phyloP scores from a whole-genome alignment of 176 grass and related monocot species.

The Hsuehochloa calcarea region DNA sequence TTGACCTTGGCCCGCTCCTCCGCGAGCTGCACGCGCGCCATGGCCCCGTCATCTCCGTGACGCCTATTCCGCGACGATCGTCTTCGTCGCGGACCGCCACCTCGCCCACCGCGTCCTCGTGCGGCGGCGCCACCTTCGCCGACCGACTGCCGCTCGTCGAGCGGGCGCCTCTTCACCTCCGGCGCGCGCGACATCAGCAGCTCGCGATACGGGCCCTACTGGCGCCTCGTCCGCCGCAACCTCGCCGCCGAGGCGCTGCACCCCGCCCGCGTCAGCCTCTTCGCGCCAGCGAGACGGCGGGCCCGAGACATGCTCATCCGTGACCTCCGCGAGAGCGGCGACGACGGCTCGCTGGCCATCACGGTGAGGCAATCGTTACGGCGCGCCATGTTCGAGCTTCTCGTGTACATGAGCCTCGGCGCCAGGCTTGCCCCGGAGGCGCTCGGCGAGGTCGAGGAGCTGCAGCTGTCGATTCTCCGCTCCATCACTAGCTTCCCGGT shows the following conservation, averaged over 20 bases:
- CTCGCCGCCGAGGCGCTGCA: conserved; percentile 41
- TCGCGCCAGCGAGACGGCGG: conserved; percentile 21
- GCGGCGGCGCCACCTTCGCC: conserved; percentile 43
- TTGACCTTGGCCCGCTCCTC: conserved; percentile 31
- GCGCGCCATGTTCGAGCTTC: conserved; percentile 57
- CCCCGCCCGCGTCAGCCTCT: conserved; percentile 16
- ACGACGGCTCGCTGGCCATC: neutral
- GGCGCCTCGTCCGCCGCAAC: conserved; percentile 54
- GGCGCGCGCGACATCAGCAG: conserved; percentile 36
- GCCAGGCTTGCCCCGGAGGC: neutral
- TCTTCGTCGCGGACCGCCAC: conserved; percentile 54
- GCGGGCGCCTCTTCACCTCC: neutral
- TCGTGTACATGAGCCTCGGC: conserved; percentile 68
- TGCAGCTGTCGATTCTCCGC: neutral
- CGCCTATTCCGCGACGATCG: conserved; percentile 34
- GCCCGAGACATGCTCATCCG: conserved; percentile 33
- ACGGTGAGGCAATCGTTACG: conserved; percentile 26
- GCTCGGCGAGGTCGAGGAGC: conserved; percentile 40
- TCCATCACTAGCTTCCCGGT: conserved; percentile 28
- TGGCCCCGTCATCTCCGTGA: conserved; percentile 46
- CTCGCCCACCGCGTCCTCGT: conserved; percentile 49
- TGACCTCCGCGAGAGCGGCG: neutral
- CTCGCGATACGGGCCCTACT: conserved; percentile 43
- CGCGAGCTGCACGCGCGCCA: conserved; percentile 26
- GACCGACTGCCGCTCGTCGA: conserved; percentile 31